Percentiles rank a stretch among this genome's conserved stretches.
Conservation (phyloP, 495 filamentous ascomycete species). For the Aspergillus coremiiformis region DNA sequence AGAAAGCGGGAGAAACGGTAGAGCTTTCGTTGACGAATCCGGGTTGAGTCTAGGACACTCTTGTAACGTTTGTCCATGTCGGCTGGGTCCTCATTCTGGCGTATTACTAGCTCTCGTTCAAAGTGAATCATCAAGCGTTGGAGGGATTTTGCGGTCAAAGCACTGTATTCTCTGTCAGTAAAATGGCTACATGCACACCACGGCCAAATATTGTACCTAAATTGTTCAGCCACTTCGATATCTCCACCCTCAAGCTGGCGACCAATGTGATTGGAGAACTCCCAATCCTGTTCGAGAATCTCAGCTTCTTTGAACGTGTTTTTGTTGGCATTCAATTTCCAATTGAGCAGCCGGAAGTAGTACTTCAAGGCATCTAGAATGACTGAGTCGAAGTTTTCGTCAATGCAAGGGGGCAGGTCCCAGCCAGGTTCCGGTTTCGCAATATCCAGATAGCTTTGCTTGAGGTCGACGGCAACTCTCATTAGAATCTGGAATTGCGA, state of each 20-base stretch:
- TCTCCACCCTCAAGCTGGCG: slow-evolving; percentile 83
- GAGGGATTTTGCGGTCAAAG: slow-evolving; percentile 83
- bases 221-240: slow-evolving; percentile 97
- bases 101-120: slow-evolving; percentile 77
- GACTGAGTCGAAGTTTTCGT: slow-evolving; percentile 93
- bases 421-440: slow-evolving; percentile 85
- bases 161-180: slow-evolving; percentile 39
- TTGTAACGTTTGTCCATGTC: slow-evolving; percentile 98
- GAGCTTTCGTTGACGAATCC: slow-evolving; percentile 83
- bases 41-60: slow-evolving; percentile 86
- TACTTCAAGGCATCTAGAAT: slow-evolving; percentile 92
- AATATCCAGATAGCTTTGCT: slow-evolving; percentile 76
- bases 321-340: slow-evolving; percentile 94
- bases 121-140: slow-evolving; percentile 83
- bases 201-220: slow-evolving; percentile 48
- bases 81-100: slow-evolving; percentile 68
- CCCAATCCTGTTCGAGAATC: slow-evolving; percentile 95
- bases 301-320: slow-evolving; percentile 99
- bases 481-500: slow-evolving; percentile 91
- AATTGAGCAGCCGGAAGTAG: slow-evolving; percentile 95
- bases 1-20: slow-evolving; percentile 82
- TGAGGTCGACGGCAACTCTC: slow-evolving; percentile 84
- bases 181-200: background rate
- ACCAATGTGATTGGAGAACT: slow-evolving; percentile 87
- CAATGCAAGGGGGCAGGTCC: slow-evolving; percentile 93